A percentile compares a stretch with the other conserved stretches of the same genome.
phyloP scores from a whole-genome alignment of 371 early-diverging fungal species.

The Mortierella sp. region DNA sequence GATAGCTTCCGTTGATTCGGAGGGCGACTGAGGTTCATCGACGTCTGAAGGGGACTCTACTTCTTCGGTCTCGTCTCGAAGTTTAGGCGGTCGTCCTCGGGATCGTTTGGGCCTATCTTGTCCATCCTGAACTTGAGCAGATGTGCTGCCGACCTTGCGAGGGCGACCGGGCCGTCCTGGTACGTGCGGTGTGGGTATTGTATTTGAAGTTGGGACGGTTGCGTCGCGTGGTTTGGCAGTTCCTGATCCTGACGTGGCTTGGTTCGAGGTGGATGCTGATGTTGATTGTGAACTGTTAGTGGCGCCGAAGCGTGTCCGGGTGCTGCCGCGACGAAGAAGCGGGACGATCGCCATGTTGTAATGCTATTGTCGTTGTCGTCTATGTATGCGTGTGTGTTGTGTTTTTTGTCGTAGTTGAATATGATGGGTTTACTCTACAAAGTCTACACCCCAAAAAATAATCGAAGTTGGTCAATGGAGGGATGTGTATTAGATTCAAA shows the following conservation, averaged over 20 bases:
- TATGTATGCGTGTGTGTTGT: not conserved
- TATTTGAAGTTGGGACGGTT: not conserved
- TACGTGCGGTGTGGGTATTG: not conserved
- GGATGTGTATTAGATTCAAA: not conserved
- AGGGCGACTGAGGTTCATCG: constrained; percentile 11
- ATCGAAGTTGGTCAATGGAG: not conserved
- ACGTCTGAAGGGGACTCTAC: constrained; percentile 17
- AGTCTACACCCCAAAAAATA: not conserved
- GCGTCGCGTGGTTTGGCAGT: constrained; percentile 6
- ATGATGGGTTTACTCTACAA: not conserved
- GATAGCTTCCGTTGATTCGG: not conserved
- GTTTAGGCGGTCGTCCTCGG: constrained; percentile 29
- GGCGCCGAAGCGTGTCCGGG: constrained; percentile 31
- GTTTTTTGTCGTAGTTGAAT: not conserved
- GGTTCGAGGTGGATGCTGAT: constrained; percentile 8
- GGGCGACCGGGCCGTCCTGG: constrained; percentile 30
- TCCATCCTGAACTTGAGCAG: constrained; percentile 4
- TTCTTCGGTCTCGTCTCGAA: constrained; percentile 18
- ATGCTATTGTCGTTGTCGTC: not conserved
- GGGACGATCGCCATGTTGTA: not conserved
- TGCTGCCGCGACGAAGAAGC: constrained; percentile 22
- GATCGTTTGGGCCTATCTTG: constrained; percentile 16
- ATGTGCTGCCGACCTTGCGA: constrained; percentile 18
- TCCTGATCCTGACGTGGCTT: constrained; percentile 18
- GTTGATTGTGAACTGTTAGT: constrained; percentile 15